A percentile compares a stretch with the other conserved stretches of the same genome.
phyloP scores from a whole-genome alignment of 2,329 filamentous ascomycete species.

The Aspergillus puulaauensis region DNA sequence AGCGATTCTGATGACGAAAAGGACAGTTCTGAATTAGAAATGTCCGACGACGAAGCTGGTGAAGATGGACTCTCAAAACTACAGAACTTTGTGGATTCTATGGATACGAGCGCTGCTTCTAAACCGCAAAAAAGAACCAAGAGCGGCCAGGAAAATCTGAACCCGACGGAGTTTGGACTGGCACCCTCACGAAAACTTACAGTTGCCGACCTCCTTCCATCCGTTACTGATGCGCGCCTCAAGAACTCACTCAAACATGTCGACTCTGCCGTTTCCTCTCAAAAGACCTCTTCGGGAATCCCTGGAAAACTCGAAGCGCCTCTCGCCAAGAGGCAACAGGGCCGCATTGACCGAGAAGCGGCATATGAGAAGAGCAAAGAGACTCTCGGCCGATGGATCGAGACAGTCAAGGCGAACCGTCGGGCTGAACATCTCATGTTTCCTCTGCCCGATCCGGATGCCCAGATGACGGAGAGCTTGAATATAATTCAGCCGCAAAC shows the following conservation, averaged over 20 bases:
- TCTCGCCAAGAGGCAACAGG: constrained; percentile 81
- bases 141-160: constrained; percentile 60
- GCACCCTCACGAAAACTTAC: constrained; percentile 67
- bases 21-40: constrained; percentile 38
- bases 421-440: constrained; percentile 88
- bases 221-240: constrained; percentile 70
- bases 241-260: constrained; percentile 78
- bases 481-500: constrained; percentile 66
- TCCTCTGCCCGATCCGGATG: constrained; percentile 73
- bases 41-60: constrained; percentile 36
- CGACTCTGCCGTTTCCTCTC: constrained; percentile 34
- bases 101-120: constrained; percentile 46
- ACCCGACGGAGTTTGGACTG: constrained; percentile 60
- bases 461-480: constrained; percentile 54
- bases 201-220: constrained; percentile 71
- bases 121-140: constrained; percentile 35
- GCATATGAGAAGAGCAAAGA: constrained; percentile 92
- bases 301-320: constrained; percentile 77
- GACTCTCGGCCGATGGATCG: constrained; percentile 85
- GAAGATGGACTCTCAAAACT: constrained; percentile 59
- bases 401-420: constrained; percentile 92
- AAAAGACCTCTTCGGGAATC: constrained; percentile 53
- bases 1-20: constrained; percentile 49
- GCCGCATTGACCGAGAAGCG: constrained; percentile 73
- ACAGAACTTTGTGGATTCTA: constrained; percentile 67